Percentiles rank a stretch among this genome's conserved stretches.
Evolutionary conservation across 495 filamentous ascomycete species (phyloP).

Genomic region (Margaritispora aquatica): DNA sequence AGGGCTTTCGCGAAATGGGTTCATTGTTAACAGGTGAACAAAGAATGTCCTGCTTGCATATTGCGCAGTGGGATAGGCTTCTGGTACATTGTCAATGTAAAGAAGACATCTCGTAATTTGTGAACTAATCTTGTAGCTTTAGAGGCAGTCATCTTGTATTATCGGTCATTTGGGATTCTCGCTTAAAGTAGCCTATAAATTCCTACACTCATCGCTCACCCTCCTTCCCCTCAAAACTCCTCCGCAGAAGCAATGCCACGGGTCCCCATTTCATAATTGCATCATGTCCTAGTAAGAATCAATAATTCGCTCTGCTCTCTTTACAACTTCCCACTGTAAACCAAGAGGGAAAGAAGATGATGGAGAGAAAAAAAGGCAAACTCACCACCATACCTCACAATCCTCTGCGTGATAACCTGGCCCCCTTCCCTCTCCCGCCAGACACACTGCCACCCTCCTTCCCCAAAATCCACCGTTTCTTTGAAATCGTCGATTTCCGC

Average conservation of each 20-base stretch:
- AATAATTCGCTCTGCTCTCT: too few relatives aligned
- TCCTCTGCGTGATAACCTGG: background rate
- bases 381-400: constrained; percentile 5
- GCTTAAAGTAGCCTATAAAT: too few relatives aligned
- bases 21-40: background rate
- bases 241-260: background rate
- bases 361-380: background rate
- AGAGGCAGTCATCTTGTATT: too few relatives aligned
- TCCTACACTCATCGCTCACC: background rate
- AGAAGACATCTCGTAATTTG: too few relatives aligned
- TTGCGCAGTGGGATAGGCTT: background rate
- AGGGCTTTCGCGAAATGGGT: background rate
- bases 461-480: background rate
- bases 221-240: background rate
- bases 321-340: too few relatives aligned
- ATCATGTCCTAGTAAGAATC: background rate
- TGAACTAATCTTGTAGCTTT: too few relatives aligned
- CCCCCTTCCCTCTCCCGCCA: background rate
- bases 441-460: background rate
- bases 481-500: background rate
- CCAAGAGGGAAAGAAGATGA: too few relatives aligned
- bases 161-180: too few relatives aligned
- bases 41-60: background rate
- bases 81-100: too few relatives aligned
- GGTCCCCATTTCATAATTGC: background rate